These are phyloP conservation scores for Cydonia oblonga DNA, from an alignment of 331 rosid genomes.

Conservation along the genomic window DNA sequence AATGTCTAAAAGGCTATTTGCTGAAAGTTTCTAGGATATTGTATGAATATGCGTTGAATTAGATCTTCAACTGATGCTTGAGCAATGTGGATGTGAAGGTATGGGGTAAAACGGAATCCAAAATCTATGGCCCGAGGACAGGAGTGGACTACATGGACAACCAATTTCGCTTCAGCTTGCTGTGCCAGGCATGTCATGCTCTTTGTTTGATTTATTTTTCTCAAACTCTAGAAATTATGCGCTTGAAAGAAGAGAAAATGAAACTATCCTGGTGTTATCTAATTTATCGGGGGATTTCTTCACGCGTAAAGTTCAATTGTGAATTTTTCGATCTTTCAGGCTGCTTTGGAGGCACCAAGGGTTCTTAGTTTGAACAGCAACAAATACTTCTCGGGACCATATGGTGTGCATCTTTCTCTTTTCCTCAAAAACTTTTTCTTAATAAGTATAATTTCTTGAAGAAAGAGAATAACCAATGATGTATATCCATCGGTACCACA, in stretches of 20 bases:
- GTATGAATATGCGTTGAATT: neutral
- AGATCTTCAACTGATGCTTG: constrained; percentile 3
- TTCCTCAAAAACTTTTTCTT: neutral
- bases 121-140: constrained; percentile 31
- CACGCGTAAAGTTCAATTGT: neutral
- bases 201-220: neutral
- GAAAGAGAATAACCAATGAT: neutral
- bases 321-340: constrained; percentile 15
- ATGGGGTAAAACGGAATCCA: constrained; percentile 40
- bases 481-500: neutral
- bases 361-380: constrained; percentile 31
- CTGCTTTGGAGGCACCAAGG: constrained; percentile 41
- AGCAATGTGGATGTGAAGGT: constrained; percentile 16
- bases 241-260: neutral
- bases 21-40: neutral
- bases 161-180: constrained; percentile 33
- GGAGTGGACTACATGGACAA: constrained; percentile 36
- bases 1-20: neutral
- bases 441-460: neutral
- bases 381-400: constrained; percentile 34
- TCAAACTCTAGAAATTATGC: neutral
- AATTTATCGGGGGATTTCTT: neutral
- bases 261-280: neutral
- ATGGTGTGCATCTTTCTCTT: constrained; percentile 19
- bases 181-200: constrained; percentile 26